phyloP scores from a whole-genome alignment of 805 yeast species.

The Kuraishia molischiana region DNA sequence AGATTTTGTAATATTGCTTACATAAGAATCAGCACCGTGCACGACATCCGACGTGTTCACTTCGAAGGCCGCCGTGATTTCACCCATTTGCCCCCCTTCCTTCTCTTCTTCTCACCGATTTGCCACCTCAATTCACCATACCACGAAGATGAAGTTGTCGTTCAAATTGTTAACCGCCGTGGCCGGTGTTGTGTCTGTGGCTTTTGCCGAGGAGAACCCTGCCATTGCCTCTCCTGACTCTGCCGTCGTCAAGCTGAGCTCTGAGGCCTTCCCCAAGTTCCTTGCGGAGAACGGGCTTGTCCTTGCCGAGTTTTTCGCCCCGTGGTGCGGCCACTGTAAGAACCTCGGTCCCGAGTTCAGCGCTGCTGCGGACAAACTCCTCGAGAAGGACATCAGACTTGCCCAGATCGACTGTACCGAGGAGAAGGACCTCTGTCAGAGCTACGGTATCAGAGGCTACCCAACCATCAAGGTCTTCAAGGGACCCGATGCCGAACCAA shows the following conservation, averaged over 20 bases:
- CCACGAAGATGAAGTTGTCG: constrained; percentile 4
- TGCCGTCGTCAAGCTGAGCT: constrained; percentile 74
- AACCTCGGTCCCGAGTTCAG: constrained; percentile 72
- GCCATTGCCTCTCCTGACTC: constrained; percentile 77
- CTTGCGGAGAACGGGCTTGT: constrained; percentile 68
- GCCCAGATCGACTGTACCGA: constrained; percentile 85
- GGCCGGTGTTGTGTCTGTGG: constrained; percentile 15
- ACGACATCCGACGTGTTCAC: no score
- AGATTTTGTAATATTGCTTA: no score
- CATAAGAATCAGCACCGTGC: no score
- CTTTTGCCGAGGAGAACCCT: constrained; percentile 30
- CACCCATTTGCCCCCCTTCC: no score
- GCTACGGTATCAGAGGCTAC: constrained; percentile 66
- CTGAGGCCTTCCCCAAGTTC: constrained; percentile 56
- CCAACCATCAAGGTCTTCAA: constrained; percentile 78
- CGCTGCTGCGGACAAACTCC: constrained; percentile 58
- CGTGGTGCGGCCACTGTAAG: constrained; percentile 98
- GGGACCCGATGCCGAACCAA: constrained; percentile 32
- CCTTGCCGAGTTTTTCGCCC: constrained; percentile 82
- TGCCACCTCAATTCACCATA: no score
- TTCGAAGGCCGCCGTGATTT: no score
- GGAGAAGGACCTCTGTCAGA: constrained; percentile 60
- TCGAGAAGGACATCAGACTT: constrained; percentile 52
- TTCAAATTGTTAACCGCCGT: constrained; percentile 12
- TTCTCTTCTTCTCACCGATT: neutral